These are phyloP conservation scores for Phyllosticta paracitricarpa DNA, from an alignment of 2,329 filamentous ascomycete species.

Conservation along the genomic window DNA sequence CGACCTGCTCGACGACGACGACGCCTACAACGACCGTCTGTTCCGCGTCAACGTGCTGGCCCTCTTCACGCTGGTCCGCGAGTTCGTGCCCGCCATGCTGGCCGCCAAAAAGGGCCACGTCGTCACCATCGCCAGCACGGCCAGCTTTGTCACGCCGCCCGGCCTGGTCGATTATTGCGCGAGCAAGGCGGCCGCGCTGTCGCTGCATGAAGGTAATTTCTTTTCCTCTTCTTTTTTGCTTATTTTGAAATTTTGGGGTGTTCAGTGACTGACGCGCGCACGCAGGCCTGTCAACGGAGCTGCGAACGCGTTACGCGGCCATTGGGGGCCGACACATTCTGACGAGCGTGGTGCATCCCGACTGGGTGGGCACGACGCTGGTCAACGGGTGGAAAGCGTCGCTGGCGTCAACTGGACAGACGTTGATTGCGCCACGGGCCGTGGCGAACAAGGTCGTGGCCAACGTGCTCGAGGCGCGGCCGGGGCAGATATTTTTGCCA, in stretches of 20 bases:
- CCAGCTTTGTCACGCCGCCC: constrained; percentile 18
- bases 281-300: constrained; percentile 19
- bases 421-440: constrained; percentile 14
- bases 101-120: constrained; percentile 21
- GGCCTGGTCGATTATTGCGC: constrained; percentile 21
- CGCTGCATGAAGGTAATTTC: constrained; percentile 18
- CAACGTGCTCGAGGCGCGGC: constrained; percentile 18
- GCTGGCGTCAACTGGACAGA: constrained; percentile 14
- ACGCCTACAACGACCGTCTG: constrained; percentile 19
- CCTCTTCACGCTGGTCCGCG: constrained; percentile 20
- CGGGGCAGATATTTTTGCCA: constrained; percentile 18
- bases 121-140: constrained; percentile 22
- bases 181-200: constrained; percentile 21
- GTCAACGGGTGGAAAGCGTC: constrained; percentile 15
- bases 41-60: constrained; percentile 23
- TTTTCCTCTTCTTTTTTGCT: background rate
- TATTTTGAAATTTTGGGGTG: background rate
- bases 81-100: constrained; percentile 24
- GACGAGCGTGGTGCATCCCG: constrained; percentile 20
- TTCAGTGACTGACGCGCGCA: no score
- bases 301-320: constrained; percentile 16
- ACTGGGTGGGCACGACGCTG: constrained; percentile 20
- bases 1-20: constrained; percentile 15
- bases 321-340: constrained; percentile 18
- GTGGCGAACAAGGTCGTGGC: constrained; percentile 18